Evolutionary conservation across 305 asterid genomes (phyloP).

Genomic region (Fraxinus ornus): DNA sequence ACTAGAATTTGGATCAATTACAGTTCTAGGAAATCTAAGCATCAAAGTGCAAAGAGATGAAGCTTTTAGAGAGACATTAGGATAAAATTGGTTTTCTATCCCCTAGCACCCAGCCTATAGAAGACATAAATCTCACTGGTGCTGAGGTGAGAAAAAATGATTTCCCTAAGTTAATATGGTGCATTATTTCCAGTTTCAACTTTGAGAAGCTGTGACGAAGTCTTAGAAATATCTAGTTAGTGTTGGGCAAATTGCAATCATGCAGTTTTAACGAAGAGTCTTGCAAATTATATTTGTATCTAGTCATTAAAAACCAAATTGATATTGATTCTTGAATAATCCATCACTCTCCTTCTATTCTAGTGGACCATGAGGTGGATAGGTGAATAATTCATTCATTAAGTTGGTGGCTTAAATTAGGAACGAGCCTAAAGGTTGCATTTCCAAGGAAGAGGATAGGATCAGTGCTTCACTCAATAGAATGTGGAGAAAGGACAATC

Average conservation of each 20-base stretch:
- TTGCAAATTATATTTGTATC: constrained; percentile 13
- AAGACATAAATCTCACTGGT: not conserved
- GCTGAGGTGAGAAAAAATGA: not conserved
- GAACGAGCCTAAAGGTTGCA: no score
- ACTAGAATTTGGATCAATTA: not conserved
- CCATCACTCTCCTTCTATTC: not conserved
- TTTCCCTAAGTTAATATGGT: not conserved
- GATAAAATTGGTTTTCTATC: not conserved
- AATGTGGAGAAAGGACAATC: no score
- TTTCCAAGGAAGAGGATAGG: no score
- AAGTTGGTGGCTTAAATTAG: not conserved
- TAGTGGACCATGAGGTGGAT: not conserved
- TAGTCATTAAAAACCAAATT: not conserved
- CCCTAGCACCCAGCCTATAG: not conserved
- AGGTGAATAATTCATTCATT: not conserved
- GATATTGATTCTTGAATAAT: not conserved
- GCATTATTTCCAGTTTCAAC: not conserved
- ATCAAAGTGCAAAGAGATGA: not conserved
- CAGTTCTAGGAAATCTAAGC: not conserved
- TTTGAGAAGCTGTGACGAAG: not conserved
- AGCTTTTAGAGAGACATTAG: not conserved
- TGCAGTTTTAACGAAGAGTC: not conserved
- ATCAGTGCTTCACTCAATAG: no score
- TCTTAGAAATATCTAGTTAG: not conserved
- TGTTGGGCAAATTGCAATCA: not conserved